A percentile compares a stretch with the other conserved stretches of the same genome.
phyloP scores from a whole-genome alignment of 2,329 filamentous ascomycete species.

The Ophiostoma triangulosporum region DNA sequence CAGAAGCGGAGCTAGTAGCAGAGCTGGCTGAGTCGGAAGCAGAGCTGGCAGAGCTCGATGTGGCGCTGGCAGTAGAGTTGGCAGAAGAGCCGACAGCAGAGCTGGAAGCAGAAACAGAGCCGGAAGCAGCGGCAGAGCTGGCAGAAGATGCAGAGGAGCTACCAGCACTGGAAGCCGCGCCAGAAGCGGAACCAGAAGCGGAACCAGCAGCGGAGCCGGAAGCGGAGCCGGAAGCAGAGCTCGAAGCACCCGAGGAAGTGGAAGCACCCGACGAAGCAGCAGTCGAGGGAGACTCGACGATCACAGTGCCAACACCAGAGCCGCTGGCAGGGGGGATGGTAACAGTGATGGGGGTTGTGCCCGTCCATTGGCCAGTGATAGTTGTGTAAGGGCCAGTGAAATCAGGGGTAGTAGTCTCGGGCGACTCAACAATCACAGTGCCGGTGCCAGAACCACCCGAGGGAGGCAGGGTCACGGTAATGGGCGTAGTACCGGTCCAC shows the following conservation, averaged over 20 bases:
- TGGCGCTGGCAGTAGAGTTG: background rate
- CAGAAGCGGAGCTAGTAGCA: background rate
- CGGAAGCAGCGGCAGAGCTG: background rate
- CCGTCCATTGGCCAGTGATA: conserved; percentile 8
- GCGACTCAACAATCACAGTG: conserved; percentile 10
- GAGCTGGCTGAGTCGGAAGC: background rate
- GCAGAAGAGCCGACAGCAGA: background rate
- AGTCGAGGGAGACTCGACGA: conserved; percentile 4
- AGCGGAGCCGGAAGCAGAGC: background rate
- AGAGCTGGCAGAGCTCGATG: background rate
- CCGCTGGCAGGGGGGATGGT: conserved; percentile 8
- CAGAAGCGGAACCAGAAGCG: background rate
- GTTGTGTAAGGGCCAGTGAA: conserved; percentile 13
- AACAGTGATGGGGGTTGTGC: conserved; percentile 4
- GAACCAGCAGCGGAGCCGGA: background rate
- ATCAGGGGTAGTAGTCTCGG: conserved; percentile 4
- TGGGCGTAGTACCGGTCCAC: conserved; percentile 9
- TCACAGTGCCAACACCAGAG: conserved; percentile 9
- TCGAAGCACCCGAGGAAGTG: background rate
- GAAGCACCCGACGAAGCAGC: background rate
- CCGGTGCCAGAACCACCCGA: conserved; percentile 5
- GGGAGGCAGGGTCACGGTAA: conserved; percentile 11
- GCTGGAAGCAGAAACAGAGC: background rate
- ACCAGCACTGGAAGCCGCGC: background rate
- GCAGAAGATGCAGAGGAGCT: background rate